Evolutionary conservation across 805 yeast genomes (phyloP).

Genomic region (Candida anglica): DNA sequence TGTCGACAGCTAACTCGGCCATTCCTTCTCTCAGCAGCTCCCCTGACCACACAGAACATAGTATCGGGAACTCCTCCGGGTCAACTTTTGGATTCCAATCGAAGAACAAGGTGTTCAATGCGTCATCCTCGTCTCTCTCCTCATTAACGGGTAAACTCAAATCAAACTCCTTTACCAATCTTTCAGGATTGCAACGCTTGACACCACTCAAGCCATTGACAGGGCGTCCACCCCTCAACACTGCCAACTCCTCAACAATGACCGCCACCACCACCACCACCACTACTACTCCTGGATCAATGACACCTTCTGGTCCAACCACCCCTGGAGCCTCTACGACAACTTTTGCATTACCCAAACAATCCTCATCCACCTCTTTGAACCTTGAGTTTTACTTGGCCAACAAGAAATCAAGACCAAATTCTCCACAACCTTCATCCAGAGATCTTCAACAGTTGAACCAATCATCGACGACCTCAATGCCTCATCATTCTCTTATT

Average conservation of each 20-base stretch:
- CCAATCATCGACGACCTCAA: not conserved
- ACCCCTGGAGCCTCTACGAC: slow-evolving; percentile 12
- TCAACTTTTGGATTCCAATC: too few species aligned
- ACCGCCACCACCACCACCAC: slow-evolving; percentile 9
- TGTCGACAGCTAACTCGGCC: slow-evolving; percentile 22
- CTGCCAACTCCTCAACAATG: not conserved
- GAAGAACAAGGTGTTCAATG: slow-evolving; percentile 11
- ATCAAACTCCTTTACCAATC: slow-evolving; percentile 18
- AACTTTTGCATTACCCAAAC: slow-evolving; percentile 20
- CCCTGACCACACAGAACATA: slow-evolving; percentile 22
- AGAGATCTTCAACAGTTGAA: slow-evolving; percentile 2
- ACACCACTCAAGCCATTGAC: slow-evolving; percentile 41
- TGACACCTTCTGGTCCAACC: slow-evolving; percentile 2
- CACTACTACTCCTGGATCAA: slow-evolving; percentile 19
- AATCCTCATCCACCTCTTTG: slow-evolving; percentile 26
- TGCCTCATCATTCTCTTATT: too few species aligned
- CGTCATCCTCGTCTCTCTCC: slow-evolving; percentile 14
- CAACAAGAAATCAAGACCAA: slow-evolving; percentile 44
- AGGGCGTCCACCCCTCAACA: slow-evolving; percentile 1
- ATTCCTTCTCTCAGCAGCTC: slow-evolving; percentile 28
- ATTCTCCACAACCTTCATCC: slow-evolving; percentile 32
- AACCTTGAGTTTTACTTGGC: slow-evolving; percentile 32
- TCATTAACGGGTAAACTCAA: slow-evolving; percentile 20
- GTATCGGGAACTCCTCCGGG: too few species aligned
- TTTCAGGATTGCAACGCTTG: slow-evolving; percentile 32